A percentile compares a stretch with the other conserved stretches of the same genome.
These are phyloP conservation scores for Paragyromitra xinjiangensis DNA, from an alignment of 495 filamentous ascomycete genomes.

Conservation along the genomic window DNA sequence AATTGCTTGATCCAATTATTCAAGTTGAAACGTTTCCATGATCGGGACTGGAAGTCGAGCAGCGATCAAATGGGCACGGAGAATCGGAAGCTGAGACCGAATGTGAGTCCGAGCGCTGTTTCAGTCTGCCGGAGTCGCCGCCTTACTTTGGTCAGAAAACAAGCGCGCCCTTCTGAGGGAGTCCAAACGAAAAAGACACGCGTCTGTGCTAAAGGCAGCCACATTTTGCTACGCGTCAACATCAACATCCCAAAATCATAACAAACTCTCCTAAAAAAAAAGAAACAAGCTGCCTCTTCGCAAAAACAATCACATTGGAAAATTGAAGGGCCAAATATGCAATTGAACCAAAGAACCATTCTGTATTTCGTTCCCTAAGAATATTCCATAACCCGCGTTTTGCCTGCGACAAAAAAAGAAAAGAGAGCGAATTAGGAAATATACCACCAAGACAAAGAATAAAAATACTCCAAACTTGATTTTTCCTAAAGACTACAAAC, in stretches of 20 bases:
- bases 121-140: slow-evolving; percentile 13
- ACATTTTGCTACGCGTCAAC: slow-evolving; percentile 30
- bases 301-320: neutral
- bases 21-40: neutral
- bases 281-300: neutral
- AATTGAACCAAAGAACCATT: slow-evolving; percentile 44
- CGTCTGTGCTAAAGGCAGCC: slow-evolving; percentile 29
- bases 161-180: slow-evolving; percentile 19
- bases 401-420: slow-evolving; percentile 30
- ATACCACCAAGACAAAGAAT: slow-evolving; percentile 16
- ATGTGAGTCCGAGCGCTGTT: slow-evolving; percentile 20
- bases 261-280: slow-evolving; percentile 9
- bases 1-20: slow-evolving; percentile 12
- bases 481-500: slow-evolving; percentile 50
- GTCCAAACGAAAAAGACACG: slow-evolving; percentile 25
- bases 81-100: slow-evolving; percentile 28
- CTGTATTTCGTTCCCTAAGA: slow-evolving; percentile 49
- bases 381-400: slow-evolving; percentile 39
- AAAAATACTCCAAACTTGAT: slow-evolving; percentile 18
- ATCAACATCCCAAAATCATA: slow-evolving; percentile 25
- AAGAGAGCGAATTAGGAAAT: slow-evolving; percentile 29
- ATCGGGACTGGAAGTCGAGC: neutral
- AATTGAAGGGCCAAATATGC: neutral
- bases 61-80: slow-evolving; percentile 13
- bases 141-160: slow-evolving; percentile 11